Conservation (phyloP, 306 rosid genomes). For the Lathyrus oleraceus region DNA sequence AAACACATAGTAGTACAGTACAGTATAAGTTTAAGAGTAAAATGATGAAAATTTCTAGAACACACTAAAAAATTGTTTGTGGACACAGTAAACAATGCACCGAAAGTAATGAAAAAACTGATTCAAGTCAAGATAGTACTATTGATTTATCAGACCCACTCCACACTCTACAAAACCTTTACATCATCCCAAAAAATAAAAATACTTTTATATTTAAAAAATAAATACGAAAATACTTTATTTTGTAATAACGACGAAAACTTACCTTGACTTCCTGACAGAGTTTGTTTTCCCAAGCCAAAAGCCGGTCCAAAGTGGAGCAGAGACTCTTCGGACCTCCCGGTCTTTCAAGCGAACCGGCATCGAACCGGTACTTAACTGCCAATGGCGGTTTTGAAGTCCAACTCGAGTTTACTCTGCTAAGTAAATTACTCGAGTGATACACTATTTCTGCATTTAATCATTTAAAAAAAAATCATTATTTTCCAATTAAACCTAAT, state of each 20-base stretch:
- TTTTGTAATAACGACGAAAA: background rate
- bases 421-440: constrained; percentile 79
- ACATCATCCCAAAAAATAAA: background rate
- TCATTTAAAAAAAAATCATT: background rate
- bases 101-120: constrained; percentile 17
- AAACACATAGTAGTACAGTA: too few relatives aligned
- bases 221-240: background rate
- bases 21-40: too few relatives aligned
- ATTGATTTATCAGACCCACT: background rate
- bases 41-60: too few relatives aligned
- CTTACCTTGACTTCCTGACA: constrained; percentile 80
- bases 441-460: constrained; percentile 76
- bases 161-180: background rate
- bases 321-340: constrained; percentile 76
- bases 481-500: background rate
- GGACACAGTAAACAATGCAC: background rate
- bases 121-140: constrained; percentile 38
- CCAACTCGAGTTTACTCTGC: constrained; percentile 85
- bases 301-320: constrained; percentile 83
- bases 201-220: background rate
- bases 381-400: constrained; percentile 89
- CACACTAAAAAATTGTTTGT: background rate
- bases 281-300: constrained; percentile 98
- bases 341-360: constrained; percentile 56
- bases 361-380: constrained; percentile 78